Percentiles rank a stretch among this genome's conserved stretches.
Conservation (phyloP, 495 filamentous ascomycete species). For the Neurospora sp. region DNA sequence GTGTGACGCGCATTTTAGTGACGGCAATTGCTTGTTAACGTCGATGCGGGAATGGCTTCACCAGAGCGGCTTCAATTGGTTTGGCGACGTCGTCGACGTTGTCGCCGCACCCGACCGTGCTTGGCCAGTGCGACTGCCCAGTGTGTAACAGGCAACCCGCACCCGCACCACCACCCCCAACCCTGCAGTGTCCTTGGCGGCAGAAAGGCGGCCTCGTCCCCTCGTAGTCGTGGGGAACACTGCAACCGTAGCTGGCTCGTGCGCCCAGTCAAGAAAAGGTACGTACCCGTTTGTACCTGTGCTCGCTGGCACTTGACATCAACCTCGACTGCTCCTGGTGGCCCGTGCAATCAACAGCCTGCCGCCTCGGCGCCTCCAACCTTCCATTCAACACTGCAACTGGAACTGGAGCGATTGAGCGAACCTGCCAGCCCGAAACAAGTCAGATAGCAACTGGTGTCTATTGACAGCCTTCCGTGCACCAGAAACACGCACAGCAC, state of each 20-base stretch:
- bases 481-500: background rate
- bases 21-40: slow-evolving; percentile 16
- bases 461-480: background rate
- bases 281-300: background rate
- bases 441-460: background rate
- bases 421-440: background rate
- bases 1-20: slow-evolving; percentile 34
- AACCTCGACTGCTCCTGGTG: background rate
- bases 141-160: background rate
- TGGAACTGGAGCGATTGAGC: background rate
- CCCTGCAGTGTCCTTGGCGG: background rate
- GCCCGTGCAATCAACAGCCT: background rate
- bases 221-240: background rate
- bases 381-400: background rate
- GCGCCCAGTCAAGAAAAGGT: background rate
- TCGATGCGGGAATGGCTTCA: slow-evolving; percentile 1
- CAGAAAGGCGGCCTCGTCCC: background rate
- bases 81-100: background rate
- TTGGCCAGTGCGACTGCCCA: background rate
- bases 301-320: background rate
- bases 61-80: background rate
- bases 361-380: background rate
- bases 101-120: background rate
- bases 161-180: background rate
- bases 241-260: background rate